These are phyloP conservation scores for Dioszegia aurantiaca DNA, from an alignment of 768 basidiomycete genomes.

Conservation along the genomic window DNA sequence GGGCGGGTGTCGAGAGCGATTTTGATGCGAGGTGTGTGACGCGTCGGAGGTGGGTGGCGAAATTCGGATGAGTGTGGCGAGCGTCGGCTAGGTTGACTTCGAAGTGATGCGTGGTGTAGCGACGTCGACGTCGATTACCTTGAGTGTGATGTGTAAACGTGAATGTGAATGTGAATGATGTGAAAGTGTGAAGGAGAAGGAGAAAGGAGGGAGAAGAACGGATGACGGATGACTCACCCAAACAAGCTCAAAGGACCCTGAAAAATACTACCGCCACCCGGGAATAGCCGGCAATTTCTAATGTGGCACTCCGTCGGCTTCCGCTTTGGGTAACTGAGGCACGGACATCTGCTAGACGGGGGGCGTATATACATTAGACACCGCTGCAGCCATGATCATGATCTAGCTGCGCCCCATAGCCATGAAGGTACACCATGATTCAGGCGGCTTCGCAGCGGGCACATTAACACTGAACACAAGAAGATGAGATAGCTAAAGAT, in stretches of 20 bases:
- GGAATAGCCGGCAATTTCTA: not conserved
- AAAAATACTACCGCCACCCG: not conserved
- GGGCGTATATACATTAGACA: too few species aligned
- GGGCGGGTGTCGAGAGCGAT: not conserved
- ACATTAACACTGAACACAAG: too few species aligned
- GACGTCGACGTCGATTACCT: constrained; percentile 7
- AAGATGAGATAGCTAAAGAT: too few species aligned
- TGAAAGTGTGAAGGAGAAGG: too few species aligned
- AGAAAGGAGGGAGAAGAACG: not conserved
- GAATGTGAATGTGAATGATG: too few species aligned
- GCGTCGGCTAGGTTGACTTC: not conserved
- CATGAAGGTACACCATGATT: too few species aligned
- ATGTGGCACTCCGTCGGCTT: constrained; percentile 1
- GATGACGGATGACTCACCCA: not conserved
- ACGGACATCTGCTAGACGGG: too few species aligned
- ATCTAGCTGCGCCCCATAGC: too few species aligned
- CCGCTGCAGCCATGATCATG: too few species aligned
- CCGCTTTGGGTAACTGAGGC: too few species aligned
- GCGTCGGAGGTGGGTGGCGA: not conserved
- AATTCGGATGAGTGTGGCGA: constrained; percentile 1
- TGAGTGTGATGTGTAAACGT: not conserved
- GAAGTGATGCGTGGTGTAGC: too few species aligned
- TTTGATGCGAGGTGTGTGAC: not conserved
- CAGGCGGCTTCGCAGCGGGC: too few species aligned
- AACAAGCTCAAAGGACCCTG: not conserved